A percentile compares a stretch with the other conserved stretches of the same genome.
Conservation (phyloP, 305 asterid species). For the Lippia alba region DNA sequence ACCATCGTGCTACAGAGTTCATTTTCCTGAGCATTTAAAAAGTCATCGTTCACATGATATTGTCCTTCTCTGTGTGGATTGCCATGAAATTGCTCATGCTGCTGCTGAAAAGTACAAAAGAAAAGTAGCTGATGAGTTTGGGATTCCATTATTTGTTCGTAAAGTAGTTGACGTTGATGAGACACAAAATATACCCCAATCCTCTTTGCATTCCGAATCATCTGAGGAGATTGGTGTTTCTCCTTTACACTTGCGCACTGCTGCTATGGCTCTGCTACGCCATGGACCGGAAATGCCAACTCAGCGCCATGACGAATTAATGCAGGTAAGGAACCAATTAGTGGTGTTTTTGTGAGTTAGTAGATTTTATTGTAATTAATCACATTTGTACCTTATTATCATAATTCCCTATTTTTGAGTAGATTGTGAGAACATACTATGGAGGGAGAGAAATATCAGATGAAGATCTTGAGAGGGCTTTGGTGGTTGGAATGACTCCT, state of each 20-base stretch:
- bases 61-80: constrained; percentile 95
- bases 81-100: constrained; percentile 95
- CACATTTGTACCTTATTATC: too few species aligned
- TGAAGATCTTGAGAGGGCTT: constrained; percentile 85
- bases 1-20: constrained; percentile 96
- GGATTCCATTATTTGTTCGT: constrained; percentile 77
- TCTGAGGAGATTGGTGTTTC: constrained; percentile 80
- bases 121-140: constrained; percentile 74
- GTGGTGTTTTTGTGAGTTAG: not conserved
- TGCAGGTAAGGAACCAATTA: constrained; percentile 55
- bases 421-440: constrained; percentile 77
- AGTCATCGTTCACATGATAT: constrained; percentile 99
- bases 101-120: constrained; percentile 94
- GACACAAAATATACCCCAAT: constrained; percentile 40
- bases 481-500: constrained; percentile 89
- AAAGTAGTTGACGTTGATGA: constrained; percentile 62
- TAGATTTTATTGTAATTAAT: not conserved
- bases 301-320: constrained; percentile 80
- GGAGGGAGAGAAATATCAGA: constrained; percentile 89
- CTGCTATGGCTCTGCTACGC: constrained; percentile 94
- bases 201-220: constrained; percentile 41
- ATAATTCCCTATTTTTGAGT: constrained; percentile 26
- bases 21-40: constrained; percentile 98
- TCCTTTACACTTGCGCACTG: constrained; percentile 88
- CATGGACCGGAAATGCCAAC: constrained; percentile 92